Conservation (phyloP, 2,329 filamentous ascomycete species). For the Epichloe brachyelytri region DNA sequence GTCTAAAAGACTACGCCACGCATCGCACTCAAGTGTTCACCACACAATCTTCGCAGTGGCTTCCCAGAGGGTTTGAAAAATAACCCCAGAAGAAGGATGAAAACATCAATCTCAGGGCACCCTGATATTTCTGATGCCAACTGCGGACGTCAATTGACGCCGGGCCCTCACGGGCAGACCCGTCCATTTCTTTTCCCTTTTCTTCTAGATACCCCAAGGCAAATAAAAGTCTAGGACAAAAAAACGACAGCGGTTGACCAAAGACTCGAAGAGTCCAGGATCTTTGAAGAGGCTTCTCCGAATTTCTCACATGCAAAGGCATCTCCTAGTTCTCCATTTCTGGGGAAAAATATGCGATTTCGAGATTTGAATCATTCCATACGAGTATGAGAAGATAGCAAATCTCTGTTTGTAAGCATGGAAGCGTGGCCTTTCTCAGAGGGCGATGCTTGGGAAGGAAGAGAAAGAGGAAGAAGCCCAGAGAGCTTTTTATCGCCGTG, state of each 20-base stretch:
- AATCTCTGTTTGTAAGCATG: conserved; percentile 13
- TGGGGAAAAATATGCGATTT: background rate
- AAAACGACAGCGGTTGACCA: conserved; percentile 9
- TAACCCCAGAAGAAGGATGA: background rate
- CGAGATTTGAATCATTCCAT: background rate
- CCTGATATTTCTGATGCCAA: conserved; percentile 14
- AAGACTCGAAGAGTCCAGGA: background rate
- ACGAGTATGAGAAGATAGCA: background rate
- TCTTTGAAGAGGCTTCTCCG: conserved; percentile 12
- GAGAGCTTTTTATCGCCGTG: background rate
- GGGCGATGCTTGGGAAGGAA: conserved; percentile 10
- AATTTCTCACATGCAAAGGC: conserved; percentile 13
- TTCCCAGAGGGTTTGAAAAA: conserved; percentile 9
- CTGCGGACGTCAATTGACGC: conserved; percentile 12
- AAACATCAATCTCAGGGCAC: background rate
- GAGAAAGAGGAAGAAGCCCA: background rate
- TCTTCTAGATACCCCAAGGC: background rate
- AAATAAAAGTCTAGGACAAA: background rate
- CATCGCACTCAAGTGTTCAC: conserved; percentile 14
- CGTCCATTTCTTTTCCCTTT: conserved; percentile 7
- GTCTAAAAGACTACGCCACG: conserved; percentile 11
- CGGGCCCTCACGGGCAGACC: conserved; percentile 13
- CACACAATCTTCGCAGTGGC: conserved; percentile 14
- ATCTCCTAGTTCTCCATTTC: background rate
- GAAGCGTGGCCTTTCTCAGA: conserved; percentile 14